A percentile compares a stretch with the other conserved stretches of the same genome.
These are phyloP conservation scores for Boletus reticuloceps DNA, from an alignment of 768 basidiomycete species.

Conservation along the genomic window DNA sequence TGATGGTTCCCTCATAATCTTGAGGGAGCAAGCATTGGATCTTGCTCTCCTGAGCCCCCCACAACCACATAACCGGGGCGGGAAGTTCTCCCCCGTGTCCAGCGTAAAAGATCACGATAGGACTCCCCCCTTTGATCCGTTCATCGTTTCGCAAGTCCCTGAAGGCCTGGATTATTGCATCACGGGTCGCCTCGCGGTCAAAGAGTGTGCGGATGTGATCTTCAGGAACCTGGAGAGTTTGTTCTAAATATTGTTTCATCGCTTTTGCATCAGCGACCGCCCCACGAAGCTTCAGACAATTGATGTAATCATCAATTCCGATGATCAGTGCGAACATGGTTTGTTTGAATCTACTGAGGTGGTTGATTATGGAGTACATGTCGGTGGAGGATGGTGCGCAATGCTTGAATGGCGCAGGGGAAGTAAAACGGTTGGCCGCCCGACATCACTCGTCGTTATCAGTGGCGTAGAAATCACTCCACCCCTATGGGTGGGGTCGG, in stretches of 20 bases:
- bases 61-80: constrained; percentile 22
- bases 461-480: not conserved
- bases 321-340: constrained; percentile 41
- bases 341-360: not conserved
- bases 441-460: not conserved
- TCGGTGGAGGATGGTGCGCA: not conserved
- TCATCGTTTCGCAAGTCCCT: constrained; percentile 23
- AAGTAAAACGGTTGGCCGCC: not conserved
- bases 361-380: not conserved
- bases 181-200: constrained; percentile 36
- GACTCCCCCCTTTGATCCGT: constrained; percentile 32
- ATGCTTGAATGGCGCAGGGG: not conserved
- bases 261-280: constrained; percentile 41
- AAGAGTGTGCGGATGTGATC: constrained; percentile 37
- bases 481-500: not conserved
- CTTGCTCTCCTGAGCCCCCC: constrained; percentile 3
- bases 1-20: constrained; percentile 11
- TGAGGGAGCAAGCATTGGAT: constrained; percentile 31
- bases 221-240: constrained; percentile 29
- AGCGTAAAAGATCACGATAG: constrained; percentile 44
- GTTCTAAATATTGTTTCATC: constrained; percentile 34
- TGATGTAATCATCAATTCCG: constrained; percentile 40
- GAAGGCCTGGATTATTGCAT: constrained; percentile 31
- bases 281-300: constrained; percentile 31
- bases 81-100: constrained; percentile 43